These are phyloP conservation scores for Limonium bicolor DNA, from an alignment of 148 eudicot genomes.

Conservation along the genomic window DNA sequence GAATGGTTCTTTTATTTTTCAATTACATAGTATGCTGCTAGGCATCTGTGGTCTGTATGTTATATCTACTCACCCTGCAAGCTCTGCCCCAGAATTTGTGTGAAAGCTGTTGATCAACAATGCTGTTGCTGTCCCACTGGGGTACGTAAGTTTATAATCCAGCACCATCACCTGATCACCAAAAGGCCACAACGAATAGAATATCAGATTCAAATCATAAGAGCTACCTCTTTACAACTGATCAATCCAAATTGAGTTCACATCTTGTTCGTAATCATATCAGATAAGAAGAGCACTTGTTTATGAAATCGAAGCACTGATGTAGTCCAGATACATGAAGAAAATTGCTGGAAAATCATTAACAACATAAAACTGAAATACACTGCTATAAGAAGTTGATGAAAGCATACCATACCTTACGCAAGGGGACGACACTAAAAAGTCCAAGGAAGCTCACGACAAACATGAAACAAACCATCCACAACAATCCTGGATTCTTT, in stretches of 20 bases:
- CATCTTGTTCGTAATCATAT: no score
- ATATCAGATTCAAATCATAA: no score
- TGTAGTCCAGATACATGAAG: not conserved
- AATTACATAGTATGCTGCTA: no score
- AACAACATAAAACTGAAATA: not conserved
- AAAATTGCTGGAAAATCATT: not conserved
- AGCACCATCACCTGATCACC: constrained; percentile 92
- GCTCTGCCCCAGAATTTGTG: constrained; percentile 60
- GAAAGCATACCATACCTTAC: no score
- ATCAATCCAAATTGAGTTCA: no score
- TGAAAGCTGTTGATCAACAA: constrained; percentile 90
- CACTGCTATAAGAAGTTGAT: not conserved
- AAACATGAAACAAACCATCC: constrained; percentile 78
- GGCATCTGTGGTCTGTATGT: no score
- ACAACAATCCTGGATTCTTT: constrained; percentile 35
- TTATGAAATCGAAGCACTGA: no score
- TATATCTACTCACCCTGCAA: constrained; percentile 65
- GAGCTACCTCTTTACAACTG: no score
- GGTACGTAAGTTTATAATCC: constrained; percentile 80
- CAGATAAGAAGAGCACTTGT: no score
- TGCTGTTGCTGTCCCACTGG: constrained; percentile 96
- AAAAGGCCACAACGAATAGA: no score
- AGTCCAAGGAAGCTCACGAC: constrained; percentile 78
- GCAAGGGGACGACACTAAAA: constrained; percentile 62
- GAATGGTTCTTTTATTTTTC: no score